phyloP scores from a whole-genome alignment of 441 rosid species.

The Croton setiger region DNA sequence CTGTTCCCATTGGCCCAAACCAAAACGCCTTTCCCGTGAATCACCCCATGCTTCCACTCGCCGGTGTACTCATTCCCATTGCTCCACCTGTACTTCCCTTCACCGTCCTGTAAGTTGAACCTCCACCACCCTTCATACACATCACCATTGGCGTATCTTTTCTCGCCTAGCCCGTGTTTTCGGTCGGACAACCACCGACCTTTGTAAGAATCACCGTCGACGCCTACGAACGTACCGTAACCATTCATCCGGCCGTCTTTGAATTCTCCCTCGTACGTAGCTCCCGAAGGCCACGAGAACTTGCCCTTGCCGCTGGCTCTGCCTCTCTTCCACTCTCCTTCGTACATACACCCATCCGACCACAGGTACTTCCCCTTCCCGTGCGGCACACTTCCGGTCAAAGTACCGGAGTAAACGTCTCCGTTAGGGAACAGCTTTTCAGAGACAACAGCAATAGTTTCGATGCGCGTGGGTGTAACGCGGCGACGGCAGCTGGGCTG shows the following conservation, averaged over 20 bases:
- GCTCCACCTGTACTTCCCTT: slow-evolving; percentile 69
- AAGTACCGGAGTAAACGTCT: slow-evolving; percentile 67
- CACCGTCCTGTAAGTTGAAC: slow-evolving; percentile 68
- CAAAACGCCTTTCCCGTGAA: slow-evolving; percentile 59
- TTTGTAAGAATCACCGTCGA: slow-evolving; percentile 67
- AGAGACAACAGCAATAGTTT: slow-evolving; percentile 14
- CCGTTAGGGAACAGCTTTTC: slow-evolving; percentile 73
- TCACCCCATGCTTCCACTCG: slow-evolving; percentile 74
- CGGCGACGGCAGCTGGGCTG: slow-evolving; percentile 30
- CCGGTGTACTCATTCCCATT: slow-evolving; percentile 73
- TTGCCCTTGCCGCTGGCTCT: slow-evolving; percentile 78
- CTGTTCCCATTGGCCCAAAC: slow-evolving; percentile 63
- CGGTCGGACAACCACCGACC: slow-evolving; percentile 69
- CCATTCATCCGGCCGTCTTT: slow-evolving; percentile 87
- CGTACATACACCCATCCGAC: slow-evolving; percentile 92
- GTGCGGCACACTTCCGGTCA: slow-evolving; percentile 59
- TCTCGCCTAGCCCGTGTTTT: slow-evolving; percentile 74
- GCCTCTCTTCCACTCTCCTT: slow-evolving; percentile 81
- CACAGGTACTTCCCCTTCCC: slow-evolving; percentile 88
- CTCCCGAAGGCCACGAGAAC: slow-evolving; percentile 96
- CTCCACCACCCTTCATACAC: slow-evolving; percentile 70
- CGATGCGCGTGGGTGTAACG: slow-evolving; percentile 32
- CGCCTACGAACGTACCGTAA: slow-evolving; percentile 63
- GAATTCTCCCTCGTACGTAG: slow-evolving; percentile 78
- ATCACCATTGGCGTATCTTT: slow-evolving; percentile 72